Evolutionary conservation across 495 filamentous ascomycete species (phyloP).

Genomic region (Neurospora sp.): DNA sequence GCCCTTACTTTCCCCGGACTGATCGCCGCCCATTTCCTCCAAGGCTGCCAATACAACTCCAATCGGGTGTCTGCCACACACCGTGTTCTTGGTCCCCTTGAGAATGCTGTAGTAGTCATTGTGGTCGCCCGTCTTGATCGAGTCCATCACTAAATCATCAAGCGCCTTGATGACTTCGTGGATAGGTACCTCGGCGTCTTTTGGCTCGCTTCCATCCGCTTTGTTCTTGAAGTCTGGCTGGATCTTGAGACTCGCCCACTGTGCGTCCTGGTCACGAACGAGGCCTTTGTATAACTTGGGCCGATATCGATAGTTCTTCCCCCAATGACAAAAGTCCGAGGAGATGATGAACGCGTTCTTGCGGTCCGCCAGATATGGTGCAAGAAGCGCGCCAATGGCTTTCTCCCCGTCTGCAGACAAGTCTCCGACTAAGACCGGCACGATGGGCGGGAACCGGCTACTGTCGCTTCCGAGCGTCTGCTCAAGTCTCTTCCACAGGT

Average conservation of each 20-base stretch:
- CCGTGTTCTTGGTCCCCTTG: constrained; percentile 71
- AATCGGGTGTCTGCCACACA: constrained; percentile 93
- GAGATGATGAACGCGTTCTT: constrained; percentile 75
- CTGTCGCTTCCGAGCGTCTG: constrained; percentile 37
- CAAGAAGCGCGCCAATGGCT: constrained; percentile 58
- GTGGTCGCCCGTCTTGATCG: constrained; percentile 66
- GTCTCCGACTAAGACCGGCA: constrained; percentile 84
- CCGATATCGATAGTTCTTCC: constrained; percentile 71
- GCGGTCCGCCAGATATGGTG: constrained; percentile 68
- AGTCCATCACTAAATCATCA: constrained; percentile 73
- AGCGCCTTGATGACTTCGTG: constrained; percentile 78
- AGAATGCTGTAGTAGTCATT: constrained; percentile 57
- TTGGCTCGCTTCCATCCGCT: constrained; percentile 1
- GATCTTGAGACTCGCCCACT: constrained; percentile 46
- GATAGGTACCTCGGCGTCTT: constrained; percentile 38
- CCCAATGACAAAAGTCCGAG: constrained; percentile 98
- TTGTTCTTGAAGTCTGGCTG: constrained; percentile 37
- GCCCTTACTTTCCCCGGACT: constrained; percentile 35
- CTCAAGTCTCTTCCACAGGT: constrained; percentile 74
- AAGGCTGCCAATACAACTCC: constrained; percentile 86
- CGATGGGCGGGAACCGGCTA: constrained; percentile 55
- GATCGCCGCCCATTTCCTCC: constrained; percentile 44
- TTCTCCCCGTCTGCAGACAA: constrained; percentile 57
- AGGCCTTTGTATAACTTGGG: constrained; percentile 13
- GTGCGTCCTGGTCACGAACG: constrained; percentile 12